phyloP scores from a whole-genome alignment of 192 early-diverging fungal genomes.

The Dissophora ornata region DNA sequence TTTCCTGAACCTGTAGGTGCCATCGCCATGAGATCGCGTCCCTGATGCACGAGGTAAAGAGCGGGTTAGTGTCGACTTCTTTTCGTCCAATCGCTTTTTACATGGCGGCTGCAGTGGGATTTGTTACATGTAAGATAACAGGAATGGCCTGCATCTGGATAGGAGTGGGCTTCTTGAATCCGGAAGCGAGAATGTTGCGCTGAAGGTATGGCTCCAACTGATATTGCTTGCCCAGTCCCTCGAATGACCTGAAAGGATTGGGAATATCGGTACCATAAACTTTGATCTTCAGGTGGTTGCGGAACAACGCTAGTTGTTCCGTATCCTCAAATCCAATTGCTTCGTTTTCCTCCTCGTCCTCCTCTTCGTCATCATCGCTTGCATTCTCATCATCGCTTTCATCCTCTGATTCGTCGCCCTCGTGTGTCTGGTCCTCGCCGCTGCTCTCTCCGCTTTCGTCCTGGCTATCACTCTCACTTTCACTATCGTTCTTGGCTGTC shows the following conservation, averaged over 20 bases:
- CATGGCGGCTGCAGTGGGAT: no score
- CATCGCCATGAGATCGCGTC: conserved; percentile 94
- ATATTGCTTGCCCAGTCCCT: conserved; percentile 79
- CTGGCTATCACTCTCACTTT: conserved; percentile 17
- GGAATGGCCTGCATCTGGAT: conserved; percentile 97
- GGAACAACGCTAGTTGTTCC: conserved; percentile 68
- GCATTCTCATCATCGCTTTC: conserved; percentile 11
- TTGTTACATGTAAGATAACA: conserved; percentile 83
- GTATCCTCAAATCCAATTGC: conserved; percentile 25
- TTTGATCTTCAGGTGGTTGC: conserved; percentile 82
- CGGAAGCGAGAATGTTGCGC: conserved; percentile 74
- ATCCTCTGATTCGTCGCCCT: conserved; percentile 38
- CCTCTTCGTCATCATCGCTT: conserved; percentile 20
- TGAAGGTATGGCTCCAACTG: conserved; percentile 75
- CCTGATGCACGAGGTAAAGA: conserved; percentile 57
- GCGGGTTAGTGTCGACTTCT: no score
- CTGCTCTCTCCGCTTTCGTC: conserved; percentile 32
- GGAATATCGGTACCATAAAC: conserved; percentile 90
- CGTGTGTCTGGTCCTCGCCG: conserved; percentile 39
- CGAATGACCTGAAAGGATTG: conserved; percentile 84
- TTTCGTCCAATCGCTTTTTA: no score
- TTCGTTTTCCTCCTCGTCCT: conserved; percentile 36
- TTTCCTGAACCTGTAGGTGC: conserved; percentile 99
- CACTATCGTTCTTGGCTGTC: no score
- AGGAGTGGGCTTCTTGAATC: conserved; percentile 84